phyloP scores from a whole-genome alignment of 306 rosid species.

The Cucurbita argyrosperma region DNA sequence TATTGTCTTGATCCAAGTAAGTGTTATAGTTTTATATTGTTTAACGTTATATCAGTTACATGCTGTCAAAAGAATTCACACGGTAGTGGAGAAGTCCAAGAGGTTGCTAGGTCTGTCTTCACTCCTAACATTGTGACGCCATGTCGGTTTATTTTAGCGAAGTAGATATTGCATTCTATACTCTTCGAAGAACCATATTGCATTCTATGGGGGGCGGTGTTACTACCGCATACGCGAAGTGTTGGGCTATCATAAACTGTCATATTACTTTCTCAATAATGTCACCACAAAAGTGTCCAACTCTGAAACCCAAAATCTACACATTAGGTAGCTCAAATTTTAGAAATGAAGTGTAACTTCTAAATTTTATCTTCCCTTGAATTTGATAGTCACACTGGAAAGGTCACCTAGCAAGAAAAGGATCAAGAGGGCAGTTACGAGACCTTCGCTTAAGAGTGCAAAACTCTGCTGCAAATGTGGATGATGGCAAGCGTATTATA shows the following conservation, averaged over 20 bases:
- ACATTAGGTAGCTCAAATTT: background rate
- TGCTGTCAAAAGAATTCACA: background rate
- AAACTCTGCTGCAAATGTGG: conserved; percentile 59
- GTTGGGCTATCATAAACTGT: background rate
- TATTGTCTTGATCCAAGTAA: conserved; percentile 58
- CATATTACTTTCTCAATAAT: background rate
- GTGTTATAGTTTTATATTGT: background rate
- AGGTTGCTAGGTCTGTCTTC: background rate
- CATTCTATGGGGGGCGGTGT: background rate
- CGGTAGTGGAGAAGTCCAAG: background rate
- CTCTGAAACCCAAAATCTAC: background rate
- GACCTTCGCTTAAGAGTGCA: conserved; percentile 61
- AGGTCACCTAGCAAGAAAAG: conserved; percentile 57
- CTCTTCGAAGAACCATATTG: background rate
- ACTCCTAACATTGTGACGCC: background rate
- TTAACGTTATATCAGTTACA: background rate
- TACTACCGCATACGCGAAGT: background rate
- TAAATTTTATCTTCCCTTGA: background rate
- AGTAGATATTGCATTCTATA: background rate
- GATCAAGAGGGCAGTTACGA: conserved; percentile 38
- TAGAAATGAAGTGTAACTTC: background rate
- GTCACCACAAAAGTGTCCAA: background rate
- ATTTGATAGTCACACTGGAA: conserved; percentile 58
- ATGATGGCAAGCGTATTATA: conserved; percentile 71
- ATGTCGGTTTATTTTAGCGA: background rate